phyloP scores from a whole-genome alignment of 2,329 filamentous ascomycete genomes.

The Sclerotinia nivalis region DNA sequence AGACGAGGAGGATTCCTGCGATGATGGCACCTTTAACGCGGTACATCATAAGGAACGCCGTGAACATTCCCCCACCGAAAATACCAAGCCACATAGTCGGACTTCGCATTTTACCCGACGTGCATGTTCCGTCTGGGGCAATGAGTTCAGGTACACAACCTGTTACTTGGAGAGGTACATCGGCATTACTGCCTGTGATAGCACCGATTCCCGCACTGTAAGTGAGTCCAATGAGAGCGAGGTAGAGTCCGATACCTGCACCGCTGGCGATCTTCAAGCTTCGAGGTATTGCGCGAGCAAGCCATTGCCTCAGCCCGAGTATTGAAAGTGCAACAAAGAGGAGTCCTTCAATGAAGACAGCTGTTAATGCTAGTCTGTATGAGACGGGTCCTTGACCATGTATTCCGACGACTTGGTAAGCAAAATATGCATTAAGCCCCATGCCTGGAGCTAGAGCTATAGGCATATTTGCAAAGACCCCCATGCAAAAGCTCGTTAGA shows the following conservation, averaged over 20 bases:
- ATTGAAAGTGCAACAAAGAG: conserved; percentile 80
- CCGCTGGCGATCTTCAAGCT: conserved; percentile 87
- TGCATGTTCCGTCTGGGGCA: conserved; percentile 57
- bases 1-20: conserved; percentile 77
- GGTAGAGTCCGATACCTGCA: conserved; percentile 81
- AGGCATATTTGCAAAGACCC: conserved; percentile 74
- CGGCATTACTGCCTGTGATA: conserved; percentile 69
- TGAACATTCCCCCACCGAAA: conserved; percentile 81
- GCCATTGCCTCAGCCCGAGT: conserved; percentile 82
- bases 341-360: conserved; percentile 85
- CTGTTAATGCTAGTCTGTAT: conserved; percentile 75
- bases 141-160: conserved; percentile 49
- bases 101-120: conserved; percentile 73
- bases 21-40: conserved; percentile 86
- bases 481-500: conserved; percentile 80
- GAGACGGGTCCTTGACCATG: conserved; percentile 73
- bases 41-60: conserved; percentile 79
- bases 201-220: conserved; percentile 82
- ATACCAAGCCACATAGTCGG: conserved; percentile 87
- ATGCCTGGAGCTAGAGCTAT: conserved; percentile 73
- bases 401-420: conserved; percentile 73
- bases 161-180: conserved; percentile 70
- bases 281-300: conserved; percentile 77
- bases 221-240: conserved; percentile 68
- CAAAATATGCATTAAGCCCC: conserved; percentile 86